Conservation (phyloP, 78 protist genomes). For the Tieghemostelium lacteum region DNA sequence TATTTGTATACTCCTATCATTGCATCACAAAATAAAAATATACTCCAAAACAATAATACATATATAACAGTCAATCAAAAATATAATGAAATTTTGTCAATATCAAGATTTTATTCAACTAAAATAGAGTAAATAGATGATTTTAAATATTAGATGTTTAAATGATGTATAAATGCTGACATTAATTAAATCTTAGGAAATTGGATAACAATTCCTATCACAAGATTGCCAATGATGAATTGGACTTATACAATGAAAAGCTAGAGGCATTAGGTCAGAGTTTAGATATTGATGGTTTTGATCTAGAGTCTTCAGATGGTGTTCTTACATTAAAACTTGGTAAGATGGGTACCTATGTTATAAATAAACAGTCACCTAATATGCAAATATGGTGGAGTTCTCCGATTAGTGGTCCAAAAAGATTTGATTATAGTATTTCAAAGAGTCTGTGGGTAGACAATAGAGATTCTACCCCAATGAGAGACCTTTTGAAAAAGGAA, state of each 20-base stretch:
- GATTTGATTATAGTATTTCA: constrained; percentile 46
- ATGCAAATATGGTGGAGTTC: constrained; percentile 93
- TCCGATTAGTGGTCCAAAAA: constrained; percentile 88
- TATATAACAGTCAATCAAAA: too few species aligned
- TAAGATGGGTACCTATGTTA: constrained; percentile 82
- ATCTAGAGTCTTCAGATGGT: constrained; percentile 65
- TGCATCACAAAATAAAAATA: too few species aligned
- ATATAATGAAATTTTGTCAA: too few species aligned
- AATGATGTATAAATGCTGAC: too few species aligned
- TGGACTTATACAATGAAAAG: constrained; percentile 14
- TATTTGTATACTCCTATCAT: too few species aligned
- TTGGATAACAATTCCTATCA: constrained; percentile 19
- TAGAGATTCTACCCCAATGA: constrained; percentile 24
- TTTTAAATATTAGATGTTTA: too few species aligned
- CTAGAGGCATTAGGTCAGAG: constrained; percentile 10
- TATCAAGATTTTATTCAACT: too few species aligned
- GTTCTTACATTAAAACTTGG: constrained; percentile 57
- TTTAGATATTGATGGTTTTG: constrained; percentile 23
- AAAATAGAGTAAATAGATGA: too few species aligned
- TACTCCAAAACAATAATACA: too few species aligned
- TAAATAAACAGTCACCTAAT: constrained; percentile 94
- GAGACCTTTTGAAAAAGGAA: constrained; percentile 30
- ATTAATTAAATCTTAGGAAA: too few species aligned
- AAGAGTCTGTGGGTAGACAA: constrained; percentile 50
- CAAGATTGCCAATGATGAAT: constrained; percentile 27